Base-by-base conservation (phyloP, 192 early-diverging fungal species). In the Gamsiella multidivaricata region DNA sequence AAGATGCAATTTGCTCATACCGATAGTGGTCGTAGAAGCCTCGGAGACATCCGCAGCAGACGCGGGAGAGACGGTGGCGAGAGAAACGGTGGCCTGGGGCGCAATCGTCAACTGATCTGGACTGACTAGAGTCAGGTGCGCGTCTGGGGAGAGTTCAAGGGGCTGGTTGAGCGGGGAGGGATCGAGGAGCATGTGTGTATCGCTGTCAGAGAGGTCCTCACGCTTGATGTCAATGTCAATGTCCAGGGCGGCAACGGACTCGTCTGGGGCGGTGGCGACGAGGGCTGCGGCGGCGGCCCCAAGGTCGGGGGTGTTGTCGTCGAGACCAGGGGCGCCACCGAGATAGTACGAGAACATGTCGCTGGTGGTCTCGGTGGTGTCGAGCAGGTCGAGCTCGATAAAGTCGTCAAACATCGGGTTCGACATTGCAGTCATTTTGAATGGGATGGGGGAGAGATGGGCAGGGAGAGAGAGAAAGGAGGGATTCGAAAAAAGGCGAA, bases 321-420 rank as follows among this genome's bases (percentile, higher is more conserved):
- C 61, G 47, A 69, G 37, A 20, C 53, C 70, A 23, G 62, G 3
- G 49, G 70, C 45, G 18, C 43, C 46, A 7, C 56, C 61, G n/a
- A 73, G 70, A 15, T 65, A 73, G 56, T 53, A 73, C 4, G 70
- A 64, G 50, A 65, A 73, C 70, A 73, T 65, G 14, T 64, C 70
- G 39, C 61, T 62, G n/a, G 42, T 58, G 11, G 70, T 46, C 54
- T 73, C 70, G 18, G 70, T 58, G 36, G 53, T 39, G 33, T 73
- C 70, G 45, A 73, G 61, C 62, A 73, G 29, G 55, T 73, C 70
- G 37, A 73, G 70, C 62, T 73, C 70, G 37, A 73, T 63, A 65
- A 73, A 73, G 62, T 73, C 70, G 54, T 64, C 70, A 60, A 73
- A 73, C 54, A 73, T 64, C 29, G 62, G 70, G 43, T 57, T 73